Conservation (phyloP, 2,329 filamentous ascomycete species). For the Colletotrichum musicola region DNA sequence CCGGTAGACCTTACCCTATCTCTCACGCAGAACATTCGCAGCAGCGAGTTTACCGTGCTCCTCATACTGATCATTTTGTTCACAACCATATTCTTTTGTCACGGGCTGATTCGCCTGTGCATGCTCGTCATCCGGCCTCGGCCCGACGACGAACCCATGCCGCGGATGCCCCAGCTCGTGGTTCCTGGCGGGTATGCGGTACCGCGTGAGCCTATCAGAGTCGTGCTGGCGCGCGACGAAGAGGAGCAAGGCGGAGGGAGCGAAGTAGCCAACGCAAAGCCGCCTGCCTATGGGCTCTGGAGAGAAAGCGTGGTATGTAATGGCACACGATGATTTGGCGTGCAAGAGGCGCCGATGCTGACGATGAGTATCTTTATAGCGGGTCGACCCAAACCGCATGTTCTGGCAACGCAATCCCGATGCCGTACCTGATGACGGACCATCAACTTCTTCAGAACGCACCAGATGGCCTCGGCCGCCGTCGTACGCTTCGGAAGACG, state of each 20-base stretch:
- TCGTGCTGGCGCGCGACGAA: conserved; percentile 81
- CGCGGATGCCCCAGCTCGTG: conserved; percentile 56
- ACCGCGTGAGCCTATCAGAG: conserved; percentile 79
- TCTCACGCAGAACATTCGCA: conserved; percentile 72
- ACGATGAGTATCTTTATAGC: conserved; percentile 53
- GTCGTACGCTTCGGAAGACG: conserved; percentile 82
- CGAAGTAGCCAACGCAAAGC: conserved; percentile 70
- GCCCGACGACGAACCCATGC: conserved; percentile 38
- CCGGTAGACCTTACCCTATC: conserved; percentile 78
- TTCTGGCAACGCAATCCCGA: conserved; percentile 80
- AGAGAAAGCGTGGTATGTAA: conserved; percentile 80
- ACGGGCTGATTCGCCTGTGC: conserved; percentile 80
- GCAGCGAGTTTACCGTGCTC: conserved; percentile 82
- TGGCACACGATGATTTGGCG: not conserved
- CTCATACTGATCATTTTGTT: conserved; percentile 83
- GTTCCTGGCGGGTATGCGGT: conserved; percentile 76
- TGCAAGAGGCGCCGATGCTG: not conserved
- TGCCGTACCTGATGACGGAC: conserved; percentile 40
- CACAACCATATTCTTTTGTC: conserved; percentile 83
- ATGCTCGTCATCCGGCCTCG: conserved; percentile 70
- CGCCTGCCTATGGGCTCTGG: conserved; percentile 90
- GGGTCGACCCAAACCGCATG: conserved; percentile 83
- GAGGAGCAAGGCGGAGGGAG: conserved; percentile 66
- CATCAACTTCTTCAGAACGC: conserved; percentile 35
- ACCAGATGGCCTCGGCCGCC: conserved; percentile 69